Evolutionary conservation across 2,329 filamentous ascomycete species (phyloP), one percentile per base, ranked within the genome.

Genomic region (Epichloe hybrida): DNA sequence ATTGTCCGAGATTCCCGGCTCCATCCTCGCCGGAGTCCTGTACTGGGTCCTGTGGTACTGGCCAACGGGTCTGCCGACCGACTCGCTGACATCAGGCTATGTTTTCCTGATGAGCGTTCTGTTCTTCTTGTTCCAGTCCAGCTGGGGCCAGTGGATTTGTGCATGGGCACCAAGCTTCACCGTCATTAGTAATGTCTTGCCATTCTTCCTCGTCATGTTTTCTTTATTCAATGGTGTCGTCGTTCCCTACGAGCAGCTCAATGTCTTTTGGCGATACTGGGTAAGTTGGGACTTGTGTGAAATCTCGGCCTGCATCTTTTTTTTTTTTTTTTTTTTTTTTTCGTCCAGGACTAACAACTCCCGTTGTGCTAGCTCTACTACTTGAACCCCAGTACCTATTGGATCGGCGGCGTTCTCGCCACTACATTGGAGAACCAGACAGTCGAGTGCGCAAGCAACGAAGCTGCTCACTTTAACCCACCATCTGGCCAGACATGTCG

Each of bases 111-210:
- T 51, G 50, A 51, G 44, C 1, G 13, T 51, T 20, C 73, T 91
- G 0, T 89, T 89, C 69, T 88, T 81, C 70, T 65, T 90, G 7
- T 90, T 89, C 73, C 77, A 82, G 63, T 77, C 76, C 35, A 81
- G 74, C 57, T 90, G 83, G 86, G 88, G 84, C 20, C 86, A 89
- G 63, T 91, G 85, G 85, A 88, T 93, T 57, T 86, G 82, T 55
- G 86, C 88, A 0, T 89, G 89, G 64, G 84, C 86, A 0, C 86
- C 86, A 0, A 82, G 74, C 40, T 88, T 88, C 67, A 51, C 50
- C 7, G 50, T 51, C 35, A 51, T 51, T 15, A 48, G 50, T 34
- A 51, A 51, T 87, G 84, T 83, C 21, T 70, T 88, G 5, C 86
- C 86, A 1, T 88, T 90, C 71, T 88, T 90, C 75, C 86, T 90